Conservation (phyloP, 2,329 filamentous ascomycete genomes). For the Magnaporthales sp. region DNA sequence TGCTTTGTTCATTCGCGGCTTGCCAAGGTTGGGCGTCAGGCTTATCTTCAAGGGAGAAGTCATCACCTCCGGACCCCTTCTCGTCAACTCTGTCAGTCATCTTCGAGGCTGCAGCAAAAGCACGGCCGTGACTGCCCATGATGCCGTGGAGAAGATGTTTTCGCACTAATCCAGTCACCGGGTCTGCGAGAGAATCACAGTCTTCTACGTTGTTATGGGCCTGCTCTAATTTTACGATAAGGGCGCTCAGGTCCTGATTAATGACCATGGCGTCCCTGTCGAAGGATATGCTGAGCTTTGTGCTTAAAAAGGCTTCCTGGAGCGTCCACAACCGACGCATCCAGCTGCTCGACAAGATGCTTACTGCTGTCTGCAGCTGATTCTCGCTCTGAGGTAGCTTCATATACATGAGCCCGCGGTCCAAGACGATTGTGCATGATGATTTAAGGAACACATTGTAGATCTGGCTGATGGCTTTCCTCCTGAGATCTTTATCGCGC, state of each 20-base stretch:
- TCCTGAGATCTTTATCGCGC: neutral
- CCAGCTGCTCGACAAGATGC: neutral
- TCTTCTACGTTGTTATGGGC: too few species aligned
- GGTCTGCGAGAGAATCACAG: neutral
- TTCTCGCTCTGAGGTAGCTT: neutral
- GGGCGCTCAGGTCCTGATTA: neutral
- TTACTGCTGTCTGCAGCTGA: neutral
- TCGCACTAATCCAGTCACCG: neutral
- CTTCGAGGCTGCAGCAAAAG: too few species aligned
- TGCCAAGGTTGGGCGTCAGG: too few species aligned
- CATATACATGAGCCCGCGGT: neutral
- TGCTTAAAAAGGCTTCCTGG: neutral
- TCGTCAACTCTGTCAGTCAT: too few species aligned
- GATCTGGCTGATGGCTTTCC: neutral
- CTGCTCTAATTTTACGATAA: neutral
- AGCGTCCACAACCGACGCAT: slow-evolving; percentile 3
- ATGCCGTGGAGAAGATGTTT: neutral
- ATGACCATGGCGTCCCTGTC: neutral
- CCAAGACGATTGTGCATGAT: neutral
- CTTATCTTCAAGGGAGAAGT: too few species aligned
- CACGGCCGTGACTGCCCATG: too few species aligned
- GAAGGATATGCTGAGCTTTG: neutral
- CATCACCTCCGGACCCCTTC: too few species aligned
- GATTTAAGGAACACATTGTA: neutral
- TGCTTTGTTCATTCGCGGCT: too few species aligned